Conservation (phyloP, 352 stramenopile species). For the Phytopythium oedochilum region DNA sequence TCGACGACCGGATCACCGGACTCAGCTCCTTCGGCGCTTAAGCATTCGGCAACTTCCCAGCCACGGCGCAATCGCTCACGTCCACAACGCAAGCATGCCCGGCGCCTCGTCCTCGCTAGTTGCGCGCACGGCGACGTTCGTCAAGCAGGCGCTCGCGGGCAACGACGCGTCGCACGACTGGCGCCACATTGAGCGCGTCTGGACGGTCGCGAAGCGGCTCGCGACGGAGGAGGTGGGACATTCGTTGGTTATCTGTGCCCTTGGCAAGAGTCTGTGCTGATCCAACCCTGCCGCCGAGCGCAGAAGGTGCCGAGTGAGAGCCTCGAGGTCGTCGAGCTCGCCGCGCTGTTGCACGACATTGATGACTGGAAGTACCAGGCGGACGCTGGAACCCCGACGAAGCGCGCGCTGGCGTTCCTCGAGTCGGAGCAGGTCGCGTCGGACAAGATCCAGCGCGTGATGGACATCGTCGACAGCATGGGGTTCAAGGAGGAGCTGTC, state of each 20-base stretch:
- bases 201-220: slow-evolving; percentile 61
- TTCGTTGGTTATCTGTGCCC: neutral
- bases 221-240: slow-evolving; percentile 64
- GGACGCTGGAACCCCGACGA: slow-evolving; percentile 36
- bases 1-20: neutral
- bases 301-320: slow-evolving; percentile 50
- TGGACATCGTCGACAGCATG: slow-evolving; percentile 81
- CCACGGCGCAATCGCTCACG: neutral
- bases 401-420: slow-evolving; percentile 57
- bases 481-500: slow-evolving; percentile 83
- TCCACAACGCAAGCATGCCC: neutral
- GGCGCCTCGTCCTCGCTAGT: slow-evolving; percentile 32
- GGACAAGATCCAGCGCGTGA: slow-evolving; percentile 60
- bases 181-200: slow-evolving; percentile 87
- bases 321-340: slow-evolving; percentile 78
- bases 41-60: neutral
- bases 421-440: slow-evolving; percentile 36
- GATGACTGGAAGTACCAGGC: slow-evolving; percentile 89
- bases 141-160: slow-evolving; percentile 57
- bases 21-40: no score
- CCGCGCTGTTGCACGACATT: slow-evolving; percentile 86
- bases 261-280: neutral
- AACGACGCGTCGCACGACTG: slow-evolving; percentile 87
- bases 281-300: neutral
- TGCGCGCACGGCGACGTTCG: slow-evolving; percentile 64